A percentile compares a stretch with the other conserved stretches of the same genome.
Conservation (phyloP, 176 grass and related monocot genomes). For the Oryza meridionalis region DNA sequence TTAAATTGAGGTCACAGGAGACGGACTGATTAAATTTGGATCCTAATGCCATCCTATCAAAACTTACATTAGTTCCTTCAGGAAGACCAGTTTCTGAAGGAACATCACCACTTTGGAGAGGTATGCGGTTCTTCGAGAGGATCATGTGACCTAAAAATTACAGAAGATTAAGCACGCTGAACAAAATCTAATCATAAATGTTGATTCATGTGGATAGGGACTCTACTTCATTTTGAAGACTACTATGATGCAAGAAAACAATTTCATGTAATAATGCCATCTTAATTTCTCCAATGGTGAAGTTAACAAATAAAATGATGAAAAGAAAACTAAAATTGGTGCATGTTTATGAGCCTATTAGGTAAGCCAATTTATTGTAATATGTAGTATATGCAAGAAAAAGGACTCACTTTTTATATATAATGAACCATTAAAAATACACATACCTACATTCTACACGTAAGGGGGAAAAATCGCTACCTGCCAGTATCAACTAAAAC, state of each 20-base stretch:
- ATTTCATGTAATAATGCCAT: not conserved
- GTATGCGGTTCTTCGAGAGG: constrained; percentile 44
- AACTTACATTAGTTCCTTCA: constrained; percentile 53
- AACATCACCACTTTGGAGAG: constrained; percentile 43
- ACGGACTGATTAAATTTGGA: constrained; percentile 21
- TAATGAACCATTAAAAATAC: constrained; percentile 11
- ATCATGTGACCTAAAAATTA: constrained; percentile 47
- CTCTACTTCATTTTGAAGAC: constrained; percentile 3
- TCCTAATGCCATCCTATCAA: constrained; percentile 25
- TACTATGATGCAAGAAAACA: constrained; percentile 15
- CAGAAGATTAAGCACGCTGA: constrained; percentile 4
- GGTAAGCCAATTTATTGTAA: not conserved
- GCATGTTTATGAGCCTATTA: not conserved
- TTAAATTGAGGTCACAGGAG: constrained; percentile 35
- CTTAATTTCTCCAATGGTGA: constrained; percentile 5
- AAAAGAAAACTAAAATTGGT: not conserved
- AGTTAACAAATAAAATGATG: constrained; percentile 28
- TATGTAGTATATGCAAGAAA: not conserved
- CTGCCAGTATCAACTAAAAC: not conserved
- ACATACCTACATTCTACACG: not conserved
- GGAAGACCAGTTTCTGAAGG: constrained; percentile 51
- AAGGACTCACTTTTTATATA: not conserved
- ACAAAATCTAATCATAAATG: constrained; percentile 16
- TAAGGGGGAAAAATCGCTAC: not conserved
- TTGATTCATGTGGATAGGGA: constrained; percentile 19